These are phyloP conservation scores for Luffa aegyptiaca DNA, from an alignment of 306 rosid species.

Conservation along the genomic window DNA sequence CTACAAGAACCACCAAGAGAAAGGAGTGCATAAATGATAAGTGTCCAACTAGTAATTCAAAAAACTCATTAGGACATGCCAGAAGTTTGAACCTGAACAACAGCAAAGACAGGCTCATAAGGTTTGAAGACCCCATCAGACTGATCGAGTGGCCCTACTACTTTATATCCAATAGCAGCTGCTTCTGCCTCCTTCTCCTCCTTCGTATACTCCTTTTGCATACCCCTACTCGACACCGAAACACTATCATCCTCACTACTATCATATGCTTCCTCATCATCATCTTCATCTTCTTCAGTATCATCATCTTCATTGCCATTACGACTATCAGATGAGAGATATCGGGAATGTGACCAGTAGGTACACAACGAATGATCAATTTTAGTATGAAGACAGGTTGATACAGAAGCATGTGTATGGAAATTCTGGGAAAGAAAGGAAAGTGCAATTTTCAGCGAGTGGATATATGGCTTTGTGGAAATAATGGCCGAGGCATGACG, in stretches of 20 bases:
- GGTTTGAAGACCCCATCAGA: conserved; percentile 53
- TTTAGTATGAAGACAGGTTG: conserved; percentile 15
- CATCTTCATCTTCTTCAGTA: conserved; percentile 25
- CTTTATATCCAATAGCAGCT: conserved; percentile 57
- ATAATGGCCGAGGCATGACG: conserved; percentile 40
- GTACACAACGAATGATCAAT: conserved; percentile 11
- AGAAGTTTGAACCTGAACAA: conserved; percentile 52
- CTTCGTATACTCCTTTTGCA: conserved; percentile 41
- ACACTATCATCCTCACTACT: conserved; percentile 31
- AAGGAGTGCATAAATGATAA: background rate
- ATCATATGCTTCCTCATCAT: conserved; percentile 21
- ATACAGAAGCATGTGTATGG: conserved; percentile 10
- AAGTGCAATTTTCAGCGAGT: conserved; percentile 14
- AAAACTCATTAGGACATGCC: background rate
- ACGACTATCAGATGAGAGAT: conserved; percentile 39
- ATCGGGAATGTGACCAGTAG: conserved; percentile 29
- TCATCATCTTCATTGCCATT: conserved; percentile 13
- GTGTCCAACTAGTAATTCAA: background rate
- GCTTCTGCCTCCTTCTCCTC: conserved; percentile 82
- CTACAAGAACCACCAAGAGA: conserved; percentile 17
- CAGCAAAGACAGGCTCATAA: conserved; percentile 67
- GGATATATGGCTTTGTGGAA: conserved; percentile 24
- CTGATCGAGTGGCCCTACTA: conserved; percentile 47
- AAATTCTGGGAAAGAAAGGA: conserved; percentile 16
- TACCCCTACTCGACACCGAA: conserved; percentile 14